Evolutionary conservation across 306 rosid genomes (phyloP).

Genomic region (Lithocarpus polystachyus): DNA sequence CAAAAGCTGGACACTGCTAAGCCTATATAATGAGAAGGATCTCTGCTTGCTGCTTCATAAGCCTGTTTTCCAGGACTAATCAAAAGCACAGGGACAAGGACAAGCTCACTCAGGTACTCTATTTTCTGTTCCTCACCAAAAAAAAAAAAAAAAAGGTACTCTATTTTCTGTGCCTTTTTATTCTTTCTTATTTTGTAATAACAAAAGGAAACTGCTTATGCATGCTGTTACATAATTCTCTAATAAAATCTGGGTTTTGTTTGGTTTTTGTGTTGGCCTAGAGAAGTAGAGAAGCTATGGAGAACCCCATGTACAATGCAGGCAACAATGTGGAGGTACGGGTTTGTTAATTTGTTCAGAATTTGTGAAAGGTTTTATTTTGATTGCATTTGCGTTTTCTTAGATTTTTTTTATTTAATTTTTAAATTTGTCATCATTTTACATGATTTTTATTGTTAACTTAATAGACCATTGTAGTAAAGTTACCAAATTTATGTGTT

Average conservation of each 20-base stretch:
- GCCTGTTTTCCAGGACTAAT: neutral
- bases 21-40: neutral
- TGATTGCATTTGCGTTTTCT: neutral
- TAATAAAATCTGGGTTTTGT: constrained; percentile 11
- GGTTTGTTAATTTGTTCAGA: constrained; percentile 6
- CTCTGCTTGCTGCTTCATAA: neutral
- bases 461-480: neutral
- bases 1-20: neutral
- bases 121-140: neutral
- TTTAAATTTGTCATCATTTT: neutral
- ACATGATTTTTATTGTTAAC: neutral
- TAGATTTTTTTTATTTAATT: too few relatives aligned
- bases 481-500: neutral
- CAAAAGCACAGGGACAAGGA: neutral
- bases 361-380: neutral
- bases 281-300: constrained; percentile 50
- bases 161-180: neutral
- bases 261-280: constrained; percentile 28
- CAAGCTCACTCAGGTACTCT: constrained; percentile 36
- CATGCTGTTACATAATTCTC: constrained; percentile 4
- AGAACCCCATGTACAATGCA: constrained; percentile 29
- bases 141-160: too few relatives aligned
- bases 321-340: constrained; percentile 39
- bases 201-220: neutral
- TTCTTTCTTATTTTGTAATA: neutral